Percentiles rank a stretch among this genome's conserved stretches.
phyloP scores from a whole-genome alignment of 2,329 filamentous ascomycete species.

The Paraphaeosphaeria sporulosa region DNA sequence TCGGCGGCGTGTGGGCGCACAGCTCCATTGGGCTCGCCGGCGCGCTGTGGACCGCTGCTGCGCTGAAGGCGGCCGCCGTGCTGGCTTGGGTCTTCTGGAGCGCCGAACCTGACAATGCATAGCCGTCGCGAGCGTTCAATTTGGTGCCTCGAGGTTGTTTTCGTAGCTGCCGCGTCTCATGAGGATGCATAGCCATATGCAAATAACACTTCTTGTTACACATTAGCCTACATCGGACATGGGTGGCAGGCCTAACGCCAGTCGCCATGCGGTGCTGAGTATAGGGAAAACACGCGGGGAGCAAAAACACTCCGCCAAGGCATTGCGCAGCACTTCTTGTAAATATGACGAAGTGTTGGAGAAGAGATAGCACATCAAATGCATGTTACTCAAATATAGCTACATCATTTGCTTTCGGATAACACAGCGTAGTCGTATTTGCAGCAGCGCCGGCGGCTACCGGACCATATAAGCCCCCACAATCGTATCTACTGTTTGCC shows the following conservation, averaged over 20 bases:
- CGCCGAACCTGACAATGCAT: slow-evolving; percentile 37
- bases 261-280: background rate
- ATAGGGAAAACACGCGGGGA: background rate
- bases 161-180: too few relatives aligned
- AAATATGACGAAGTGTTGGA: background rate
- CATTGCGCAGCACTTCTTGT: background rate
- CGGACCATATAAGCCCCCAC: background rate
- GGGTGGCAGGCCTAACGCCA: background rate
- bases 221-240: background rate
- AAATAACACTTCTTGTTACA: too few relatives aligned
- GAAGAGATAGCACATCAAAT: too few relatives aligned
- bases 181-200: background rate
- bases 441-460: background rate
- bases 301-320: too few relatives aligned
- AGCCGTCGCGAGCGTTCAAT: background rate
- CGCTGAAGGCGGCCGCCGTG: slow-evolving; percentile 49
- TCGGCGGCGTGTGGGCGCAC: slow-evolving; percentile 63
- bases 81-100: slow-evolving; percentile 53
- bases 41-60: slow-evolving; percentile 58
- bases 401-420: too few relatives aligned
- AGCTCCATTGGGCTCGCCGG: slow-evolving; percentile 60
- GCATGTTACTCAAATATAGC: too few relatives aligned
- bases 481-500: slow-evolving; percentile 1
- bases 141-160: too few relatives aligned
- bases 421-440: too few relatives aligned